Conservation (phyloP, 495 filamentous ascomycete genomes). For the Amorphotheca resinae region DNA sequence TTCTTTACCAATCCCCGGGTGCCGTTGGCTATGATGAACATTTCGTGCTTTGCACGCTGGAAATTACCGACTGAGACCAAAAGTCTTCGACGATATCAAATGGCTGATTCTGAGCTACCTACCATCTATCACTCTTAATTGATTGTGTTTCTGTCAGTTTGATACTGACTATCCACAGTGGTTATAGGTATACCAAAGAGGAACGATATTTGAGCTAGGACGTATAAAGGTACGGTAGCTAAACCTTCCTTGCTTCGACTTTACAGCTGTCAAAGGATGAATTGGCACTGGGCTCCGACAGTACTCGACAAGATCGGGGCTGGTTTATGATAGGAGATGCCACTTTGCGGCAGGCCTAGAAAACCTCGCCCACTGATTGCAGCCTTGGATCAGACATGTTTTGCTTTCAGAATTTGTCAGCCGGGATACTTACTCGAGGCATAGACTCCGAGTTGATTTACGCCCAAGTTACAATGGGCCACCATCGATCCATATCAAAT, state of each 20-base stretch:
- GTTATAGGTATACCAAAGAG: too few species aligned
- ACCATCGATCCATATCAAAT: too few species aligned
- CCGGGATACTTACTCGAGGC: too few species aligned
- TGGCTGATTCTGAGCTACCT: slow-evolving; percentile 78
- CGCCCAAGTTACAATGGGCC: too few species aligned
- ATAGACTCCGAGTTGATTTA: too few species aligned
- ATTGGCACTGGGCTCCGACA: slow-evolving; percentile 99
- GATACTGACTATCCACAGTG: too few species aligned
- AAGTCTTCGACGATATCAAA: slow-evolving; percentile 69
- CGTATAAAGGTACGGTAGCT: slow-evolving; percentile 16
- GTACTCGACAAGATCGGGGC: slow-evolving; percentile 11
- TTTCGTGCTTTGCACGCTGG: slow-evolving; percentile 80
- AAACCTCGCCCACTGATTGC: slow-evolving; percentile 99
- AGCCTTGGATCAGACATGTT: slow-evolving; percentile 8
- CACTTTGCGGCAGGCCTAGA: slow-evolving; percentile 99
- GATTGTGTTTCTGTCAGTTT: too few species aligned
- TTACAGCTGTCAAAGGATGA: slow-evolving; percentile 57
- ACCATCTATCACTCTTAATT: slow-evolving; percentile 4
- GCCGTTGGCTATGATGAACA: slow-evolving; percentile 59
- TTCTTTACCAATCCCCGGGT: background rate
- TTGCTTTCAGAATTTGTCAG: too few species aligned
- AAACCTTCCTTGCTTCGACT: slow-evolving; percentile 7
- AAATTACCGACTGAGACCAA: slow-evolving; percentile 98
- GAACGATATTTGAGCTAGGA: too few species aligned
- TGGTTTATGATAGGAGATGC: slow-evolving; percentile 58